These are phyloP conservation scores for Trichosporon inkin DNA, from an alignment of 1,284 basidiomycete genomes.

Conservation along the genomic window DNA sequence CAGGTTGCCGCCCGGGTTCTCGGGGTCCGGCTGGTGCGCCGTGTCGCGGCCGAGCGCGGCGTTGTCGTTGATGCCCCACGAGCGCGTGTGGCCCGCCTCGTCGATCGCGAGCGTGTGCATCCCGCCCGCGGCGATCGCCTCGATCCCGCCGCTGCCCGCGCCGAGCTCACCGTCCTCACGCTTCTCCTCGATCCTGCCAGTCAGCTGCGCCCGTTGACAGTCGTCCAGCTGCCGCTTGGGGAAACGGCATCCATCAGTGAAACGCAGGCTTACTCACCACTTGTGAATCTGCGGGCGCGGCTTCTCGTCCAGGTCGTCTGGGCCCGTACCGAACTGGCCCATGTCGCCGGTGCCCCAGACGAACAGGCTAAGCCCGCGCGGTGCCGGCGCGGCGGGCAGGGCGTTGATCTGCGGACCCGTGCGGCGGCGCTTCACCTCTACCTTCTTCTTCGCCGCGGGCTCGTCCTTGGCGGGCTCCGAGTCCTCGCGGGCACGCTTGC, in stretches of 20 bases:
- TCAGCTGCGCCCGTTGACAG: neutral
- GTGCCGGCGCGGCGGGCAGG: slow-evolving; percentile 23
- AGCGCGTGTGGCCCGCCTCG: slow-evolving; percentile 74
- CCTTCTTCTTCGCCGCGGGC: slow-evolving; percentile 2
- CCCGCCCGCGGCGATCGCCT: slow-evolving; percentile 71
- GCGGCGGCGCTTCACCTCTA: slow-evolving; percentile 18
- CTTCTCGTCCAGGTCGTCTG: slow-evolving; percentile 63
- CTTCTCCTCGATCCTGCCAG: slow-evolving; percentile 46
- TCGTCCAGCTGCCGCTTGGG: neutral
- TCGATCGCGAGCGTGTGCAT: slow-evolving; percentile 81
- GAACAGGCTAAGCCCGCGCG: slow-evolving; percentile 55
- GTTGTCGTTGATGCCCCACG: slow-evolving; percentile 88
- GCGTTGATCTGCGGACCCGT: slow-evolving; percentile 25
- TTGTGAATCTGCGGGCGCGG: slow-evolving; percentile 64
- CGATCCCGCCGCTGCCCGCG: slow-evolving; percentile 58
- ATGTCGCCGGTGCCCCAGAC: slow-evolving; percentile 80
- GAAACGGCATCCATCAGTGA: neutral
- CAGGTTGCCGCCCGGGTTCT: slow-evolving; percentile 57
- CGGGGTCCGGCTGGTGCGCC: slow-evolving; percentile 60
- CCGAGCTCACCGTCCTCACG: slow-evolving; percentile 46
- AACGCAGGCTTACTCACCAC: slow-evolving; percentile 35
- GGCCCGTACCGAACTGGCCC: slow-evolving; percentile 80
- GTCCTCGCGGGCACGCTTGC: neutral
- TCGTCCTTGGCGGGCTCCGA: neutral
- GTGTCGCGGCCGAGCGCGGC: slow-evolving; percentile 83